A percentile compares a stretch with the other conserved stretches of the same genome.
These are phyloP conservation scores for Canavalia gladiata DNA, from an alignment of 306 rosid genomes.

Conservation along the genomic window DNA sequence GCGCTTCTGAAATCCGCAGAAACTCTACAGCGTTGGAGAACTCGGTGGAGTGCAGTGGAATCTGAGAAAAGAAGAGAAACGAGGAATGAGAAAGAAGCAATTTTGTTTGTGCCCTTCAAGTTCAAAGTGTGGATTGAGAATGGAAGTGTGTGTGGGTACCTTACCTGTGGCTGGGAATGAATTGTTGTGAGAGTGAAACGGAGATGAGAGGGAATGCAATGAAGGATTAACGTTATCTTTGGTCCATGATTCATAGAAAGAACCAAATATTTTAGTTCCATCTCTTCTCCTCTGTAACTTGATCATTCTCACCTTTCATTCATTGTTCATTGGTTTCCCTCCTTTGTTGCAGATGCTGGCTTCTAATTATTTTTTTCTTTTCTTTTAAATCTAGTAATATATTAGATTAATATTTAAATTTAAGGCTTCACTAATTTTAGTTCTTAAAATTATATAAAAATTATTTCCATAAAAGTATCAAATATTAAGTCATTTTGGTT, in stretches of 20 bases:
- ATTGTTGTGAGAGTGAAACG: neutral
- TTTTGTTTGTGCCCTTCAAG: neutral
- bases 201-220: conserved; percentile 27
- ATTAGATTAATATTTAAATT: too few species aligned
- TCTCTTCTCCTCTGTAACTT: conserved; percentile 31
- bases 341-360: too few species aligned
- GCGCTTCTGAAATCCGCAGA: conserved; percentile 54
- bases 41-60: conserved; percentile 45
- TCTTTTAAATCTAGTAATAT: too few species aligned
- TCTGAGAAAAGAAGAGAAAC: conserved; percentile 45
- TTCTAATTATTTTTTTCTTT: too few species aligned
- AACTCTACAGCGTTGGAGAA: conserved; percentile 60
- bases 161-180: conserved; percentile 36
- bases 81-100: neutral
- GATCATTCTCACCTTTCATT: conserved; percentile 17
- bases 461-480: too few species aligned
- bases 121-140: conserved; percentile 6
- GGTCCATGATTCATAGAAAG: conserved; percentile 28
- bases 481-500: too few species aligned
- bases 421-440: too few species aligned
- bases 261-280: conserved; percentile 29
- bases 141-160: neutral
- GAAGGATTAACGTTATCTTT: neutral
- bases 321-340: neutral
- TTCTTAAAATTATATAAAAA: too few species aligned